Conservation (phyloP, 2,329 filamentous ascomycete genomes). For the Aspergillus niger region DNA sequence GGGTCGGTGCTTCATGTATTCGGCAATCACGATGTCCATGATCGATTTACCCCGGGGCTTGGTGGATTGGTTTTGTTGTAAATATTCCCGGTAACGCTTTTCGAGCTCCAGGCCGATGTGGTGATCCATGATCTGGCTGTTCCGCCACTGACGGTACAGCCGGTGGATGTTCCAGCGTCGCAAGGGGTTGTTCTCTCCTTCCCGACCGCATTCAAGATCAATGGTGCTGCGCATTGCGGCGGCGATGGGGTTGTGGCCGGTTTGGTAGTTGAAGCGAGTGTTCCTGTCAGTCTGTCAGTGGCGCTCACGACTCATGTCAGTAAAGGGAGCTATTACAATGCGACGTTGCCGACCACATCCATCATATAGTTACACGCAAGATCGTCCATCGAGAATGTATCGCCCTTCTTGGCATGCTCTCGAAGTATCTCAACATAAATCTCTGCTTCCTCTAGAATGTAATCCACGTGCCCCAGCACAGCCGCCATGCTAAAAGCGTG, state of each 20-base stretch:
- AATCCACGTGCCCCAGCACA: neutral
- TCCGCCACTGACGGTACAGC: constrained; percentile 5
- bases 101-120: constrained; percentile 10
- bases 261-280: neutral
- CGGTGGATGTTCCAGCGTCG: constrained; percentile 5
- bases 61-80: neutral
- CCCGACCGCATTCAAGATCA: constrained; percentile 1
- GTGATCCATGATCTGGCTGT: constrained; percentile 5
- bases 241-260: neutral
- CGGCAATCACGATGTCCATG: constrained; percentile 5
- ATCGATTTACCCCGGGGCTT: neutral
- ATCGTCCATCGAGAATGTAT: neutral
- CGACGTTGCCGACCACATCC: neutral
- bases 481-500: neutral
- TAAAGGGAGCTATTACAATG: neutral
- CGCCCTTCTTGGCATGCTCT: neutral
- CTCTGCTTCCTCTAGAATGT: neutral
- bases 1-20: neutral
- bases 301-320: neutral
- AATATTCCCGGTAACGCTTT: constrained; percentile 6
- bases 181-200: neutral
- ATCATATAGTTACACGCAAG: neutral
- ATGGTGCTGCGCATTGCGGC: constrained; percentile 9
- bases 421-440: neutral
- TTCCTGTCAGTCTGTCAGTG: neutral